phyloP scores from a whole-genome alignment of 169 alveolate species.

The Plasmodium chabaudi region DNA sequence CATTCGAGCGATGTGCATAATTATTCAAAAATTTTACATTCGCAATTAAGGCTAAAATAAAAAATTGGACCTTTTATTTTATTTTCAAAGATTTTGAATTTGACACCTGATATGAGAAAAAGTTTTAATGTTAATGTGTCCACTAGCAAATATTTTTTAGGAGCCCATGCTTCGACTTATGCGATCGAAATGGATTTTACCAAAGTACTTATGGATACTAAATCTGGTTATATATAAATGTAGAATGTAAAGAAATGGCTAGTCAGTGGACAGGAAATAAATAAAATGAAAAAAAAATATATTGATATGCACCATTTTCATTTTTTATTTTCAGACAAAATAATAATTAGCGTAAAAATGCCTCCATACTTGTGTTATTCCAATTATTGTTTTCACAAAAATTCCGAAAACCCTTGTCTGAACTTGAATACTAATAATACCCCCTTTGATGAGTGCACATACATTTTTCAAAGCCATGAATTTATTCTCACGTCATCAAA shows the following conservation, averaged over 20 bases:
- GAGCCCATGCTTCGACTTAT: slow-evolving; percentile 37
- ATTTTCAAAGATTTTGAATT: slow-evolving; percentile 23
- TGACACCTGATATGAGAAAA: slow-evolving; percentile 25
- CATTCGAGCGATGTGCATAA: too few relatives aligned
- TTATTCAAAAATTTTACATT: too few relatives aligned
- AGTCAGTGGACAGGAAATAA: not conserved
- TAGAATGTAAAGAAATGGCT: not conserved
- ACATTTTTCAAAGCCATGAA: slow-evolving; percentile 25
- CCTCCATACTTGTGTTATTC: slow-evolving; percentile 52
- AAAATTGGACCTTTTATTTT: not conserved
- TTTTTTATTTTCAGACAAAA: slow-evolving; percentile 13
- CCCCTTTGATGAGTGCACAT: slow-evolving; percentile 35
- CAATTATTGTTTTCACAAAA: slow-evolving; percentile 31
- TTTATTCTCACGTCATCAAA: slow-evolving; percentile 25
- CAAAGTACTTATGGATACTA: not conserved
- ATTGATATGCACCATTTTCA: not conserved
- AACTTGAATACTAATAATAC: slow-evolving; percentile 8
- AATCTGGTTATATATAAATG: slow-evolving; percentile 13
- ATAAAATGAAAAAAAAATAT: too few relatives aligned
- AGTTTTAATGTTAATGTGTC: slow-evolving; percentile 19
- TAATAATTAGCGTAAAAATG: slow-evolving; percentile 28
- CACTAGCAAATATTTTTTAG: slow-evolving; percentile 25
- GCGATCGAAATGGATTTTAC: slow-evolving; percentile 14
- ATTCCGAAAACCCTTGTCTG: slow-evolving; percentile 28
- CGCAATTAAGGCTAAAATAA: too few relatives aligned